Evolutionary conservation across 495 filamentous ascomycete genomes (phyloP).

Genomic region (Xylaria telfairii): DNA sequence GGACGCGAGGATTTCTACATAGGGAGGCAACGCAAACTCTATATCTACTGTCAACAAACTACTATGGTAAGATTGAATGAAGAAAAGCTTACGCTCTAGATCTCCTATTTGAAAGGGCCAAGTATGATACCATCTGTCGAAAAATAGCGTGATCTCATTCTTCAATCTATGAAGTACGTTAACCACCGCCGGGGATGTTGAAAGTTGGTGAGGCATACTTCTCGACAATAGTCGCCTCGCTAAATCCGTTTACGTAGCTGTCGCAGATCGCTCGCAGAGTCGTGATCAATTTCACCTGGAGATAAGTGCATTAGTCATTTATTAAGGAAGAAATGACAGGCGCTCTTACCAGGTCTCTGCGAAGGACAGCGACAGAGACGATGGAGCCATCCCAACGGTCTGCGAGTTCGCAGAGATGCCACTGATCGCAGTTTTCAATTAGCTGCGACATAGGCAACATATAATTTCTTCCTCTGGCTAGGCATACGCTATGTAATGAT

Average conservation of each 20-base stretch:
- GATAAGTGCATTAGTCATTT: conserved; percentile 16
- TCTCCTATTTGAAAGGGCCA: conserved; percentile 42
- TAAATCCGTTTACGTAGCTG: conserved; percentile 47
- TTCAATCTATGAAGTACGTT: conserved; percentile 30
- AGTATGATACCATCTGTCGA: conserved; percentile 41
- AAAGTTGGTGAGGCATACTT: conserved; percentile 18
- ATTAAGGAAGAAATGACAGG: not conserved
- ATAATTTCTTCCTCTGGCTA: conserved; percentile 71
- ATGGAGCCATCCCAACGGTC: conserved; percentile 72
- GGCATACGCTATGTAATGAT: conserved; percentile 59
- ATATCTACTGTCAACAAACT: not conserved
- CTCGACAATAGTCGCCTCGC: conserved; percentile 35
- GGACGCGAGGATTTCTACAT: conserved; percentile 76
- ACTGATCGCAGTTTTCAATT: conserved; percentile 69
- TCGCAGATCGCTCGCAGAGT: conserved; percentile 69
- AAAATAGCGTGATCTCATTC: conserved; percentile 40
- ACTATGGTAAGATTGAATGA: not conserved
- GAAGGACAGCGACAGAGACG: conserved; percentile 69
- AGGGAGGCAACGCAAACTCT: conserved; percentile 70
- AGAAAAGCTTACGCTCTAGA: conserved; percentile 34
- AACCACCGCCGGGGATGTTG: not conserved
- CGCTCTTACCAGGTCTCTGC: conserved; percentile 67
- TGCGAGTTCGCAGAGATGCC: conserved; percentile 67
- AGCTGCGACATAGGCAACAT: conserved; percentile 69
- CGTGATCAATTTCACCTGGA: conserved; percentile 64